Evolutionary conservation across 2,329 filamentous ascomycete species (phyloP), one percentile per base, ranked within the genome.

Genomic region (Beauveria rudraprayagi): DNA sequence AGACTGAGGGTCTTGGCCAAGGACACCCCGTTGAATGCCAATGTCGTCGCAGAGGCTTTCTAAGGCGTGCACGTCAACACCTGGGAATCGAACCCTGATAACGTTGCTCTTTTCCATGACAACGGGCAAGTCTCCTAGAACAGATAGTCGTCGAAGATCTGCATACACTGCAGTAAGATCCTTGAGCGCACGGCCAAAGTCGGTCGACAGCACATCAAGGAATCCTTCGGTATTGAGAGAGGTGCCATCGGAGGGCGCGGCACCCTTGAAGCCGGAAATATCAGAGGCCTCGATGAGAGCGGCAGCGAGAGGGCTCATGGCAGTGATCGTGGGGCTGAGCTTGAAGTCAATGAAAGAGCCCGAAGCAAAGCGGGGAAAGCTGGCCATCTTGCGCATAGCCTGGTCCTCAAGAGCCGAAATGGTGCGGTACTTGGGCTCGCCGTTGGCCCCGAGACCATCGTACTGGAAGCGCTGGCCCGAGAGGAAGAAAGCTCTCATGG

Each of bases 331-430:
- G 3, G 94, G 94, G 74, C 86, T 91, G 68, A 97, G 78, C 67
- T 86, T 82, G 77, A 97, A 99, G 75, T 96, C 92, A 70, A 99
- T 81, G 73, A 85, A 93, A 1, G 92, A 90, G 28, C 94, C 94
- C 3, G 91, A 85, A 3, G 77, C 64, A 74, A 69, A 74, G 71
- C 77, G 81, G 56, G 82, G 77, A 8, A 84, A 76, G 48, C 78
- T 80, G 40, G 82, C 81, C 76, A 94, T 82, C 72, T 85, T 89
- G 63, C 83, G 81, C 66, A 83, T 82, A 11, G 88, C 84, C 73
- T 92, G 82, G 65, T 94, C 85, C 70, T 94, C 89, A 3, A 91
- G 75, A 11, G 80, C 78, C 40, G 87, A 89, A n/a, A 97, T 85
- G 34, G 85, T 78, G 69, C 90, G 88, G 79, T 91, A 97, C 63